Percentiles rank a stretch among this genome's conserved stretches.
Evolutionary conservation across 805 yeast species (phyloP).

Genomic region (Yamadazyma akitaensis): DNA sequence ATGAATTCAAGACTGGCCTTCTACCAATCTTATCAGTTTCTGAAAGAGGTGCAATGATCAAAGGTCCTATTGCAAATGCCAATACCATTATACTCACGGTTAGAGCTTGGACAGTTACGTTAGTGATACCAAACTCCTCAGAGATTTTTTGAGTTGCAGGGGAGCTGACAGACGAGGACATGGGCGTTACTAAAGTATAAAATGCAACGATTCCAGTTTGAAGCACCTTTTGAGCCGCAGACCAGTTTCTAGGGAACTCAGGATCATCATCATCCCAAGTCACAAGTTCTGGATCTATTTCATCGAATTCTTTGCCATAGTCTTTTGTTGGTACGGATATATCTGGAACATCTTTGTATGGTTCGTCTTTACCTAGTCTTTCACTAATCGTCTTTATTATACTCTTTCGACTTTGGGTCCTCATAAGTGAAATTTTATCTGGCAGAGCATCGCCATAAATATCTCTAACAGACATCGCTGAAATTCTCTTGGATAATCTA

Average conservation of each 20-base stretch:
- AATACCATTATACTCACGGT: slow-evolving; percentile 35
- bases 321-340: slow-evolving; percentile 23
- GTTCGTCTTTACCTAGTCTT: slow-evolving; percentile 19
- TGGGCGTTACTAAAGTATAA: slow-evolving; percentile 38
- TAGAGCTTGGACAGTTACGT: slow-evolving; percentile 23
- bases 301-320: slow-evolving; percentile 30
- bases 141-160: slow-evolving; percentile 33
- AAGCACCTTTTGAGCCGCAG: slow-evolving; percentile 17
- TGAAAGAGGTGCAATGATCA: slow-evolving; percentile 37
- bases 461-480: slow-evolving; percentile 26
- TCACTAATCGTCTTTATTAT: slow-evolving; percentile 36
- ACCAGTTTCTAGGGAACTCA: slow-evolving; percentile 36
- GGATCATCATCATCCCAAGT: slow-evolving; percentile 34
- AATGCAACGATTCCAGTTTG: slow-evolving; percentile 28
- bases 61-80: slow-evolving; percentile 41
- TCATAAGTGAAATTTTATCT: slow-evolving; percentile 33
- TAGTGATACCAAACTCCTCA: slow-evolving; percentile 26
- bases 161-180: slow-evolving; percentile 39
- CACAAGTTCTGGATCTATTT: slow-evolving; percentile 36
- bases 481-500: not conserved
- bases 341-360: slow-evolving; percentile 17
- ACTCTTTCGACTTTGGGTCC: slow-evolving; percentile 45
- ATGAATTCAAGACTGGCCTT: slow-evolving; percentile 27
- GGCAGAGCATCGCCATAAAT: slow-evolving; percentile 41
- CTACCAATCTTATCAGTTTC: slow-evolving; percentile 37